These are phyloP conservation scores for Penicillium cataractarum DNA, from an alignment of 495 filamentous ascomycete species.

Conservation along the genomic window DNA sequence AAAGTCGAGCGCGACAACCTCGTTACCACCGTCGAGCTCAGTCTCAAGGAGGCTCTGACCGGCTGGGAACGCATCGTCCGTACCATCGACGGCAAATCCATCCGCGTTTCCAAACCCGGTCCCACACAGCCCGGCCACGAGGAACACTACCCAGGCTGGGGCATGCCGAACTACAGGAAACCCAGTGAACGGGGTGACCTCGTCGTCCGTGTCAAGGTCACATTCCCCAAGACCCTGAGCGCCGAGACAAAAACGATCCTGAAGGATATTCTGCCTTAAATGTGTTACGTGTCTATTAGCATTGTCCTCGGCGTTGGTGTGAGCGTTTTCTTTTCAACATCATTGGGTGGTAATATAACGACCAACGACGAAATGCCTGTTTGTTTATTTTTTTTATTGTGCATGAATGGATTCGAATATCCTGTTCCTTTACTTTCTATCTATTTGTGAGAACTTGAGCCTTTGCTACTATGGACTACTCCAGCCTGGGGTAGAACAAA, in stretches of 20 bases:
- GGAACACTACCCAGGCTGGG: constrained; percentile 79
- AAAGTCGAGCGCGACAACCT: constrained; percentile 87
- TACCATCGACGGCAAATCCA: constrained; percentile 90
- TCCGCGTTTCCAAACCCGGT: constrained; percentile 74
- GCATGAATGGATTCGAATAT: neutral
- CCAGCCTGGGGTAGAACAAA: neutral
- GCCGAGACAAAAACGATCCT: constrained; percentile 74
- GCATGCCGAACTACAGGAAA: constrained; percentile 93
- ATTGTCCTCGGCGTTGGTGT: constrained; percentile 38
- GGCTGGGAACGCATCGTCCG: constrained; percentile 88
- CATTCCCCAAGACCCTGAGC: constrained; percentile 80
- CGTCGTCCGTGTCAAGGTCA: constrained; percentile 86
- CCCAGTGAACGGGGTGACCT: constrained; percentile 83
- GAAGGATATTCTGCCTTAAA: constrained; percentile 67
- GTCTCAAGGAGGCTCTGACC: constrained; percentile 94
- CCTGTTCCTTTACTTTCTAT: neutral
- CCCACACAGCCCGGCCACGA: constrained; percentile 81
- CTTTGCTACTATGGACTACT: neutral
- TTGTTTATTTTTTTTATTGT: neutral
- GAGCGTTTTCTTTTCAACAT: constrained; percentile 14
- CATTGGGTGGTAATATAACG: constrained; percentile 22
- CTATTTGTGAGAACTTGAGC: neutral
- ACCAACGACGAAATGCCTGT: constrained; percentile 11
- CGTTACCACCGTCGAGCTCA: constrained; percentile 71
- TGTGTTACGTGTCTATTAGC: constrained; percentile 21